Evolutionary conservation across 768 basidiomycete genomes (phyloP), one percentile per base, ranked within the genome.

Genomic region (Tricholoma sp.): DNA sequence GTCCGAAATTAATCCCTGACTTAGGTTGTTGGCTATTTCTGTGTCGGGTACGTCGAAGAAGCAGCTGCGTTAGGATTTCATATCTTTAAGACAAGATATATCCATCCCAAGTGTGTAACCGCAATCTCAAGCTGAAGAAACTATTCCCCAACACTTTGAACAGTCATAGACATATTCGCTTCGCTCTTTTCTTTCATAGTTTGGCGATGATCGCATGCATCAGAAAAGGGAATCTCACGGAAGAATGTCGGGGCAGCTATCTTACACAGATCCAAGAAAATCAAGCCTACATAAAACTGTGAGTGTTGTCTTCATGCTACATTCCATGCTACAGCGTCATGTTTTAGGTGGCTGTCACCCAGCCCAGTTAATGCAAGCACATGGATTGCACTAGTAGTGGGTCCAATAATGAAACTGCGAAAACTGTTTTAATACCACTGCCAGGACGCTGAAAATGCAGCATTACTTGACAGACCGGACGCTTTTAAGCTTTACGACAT

Each of bases 381-480:
- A 16, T 89, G 87, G 88, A 74, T 86, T 32, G 80, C 84, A 2
- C 76, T 90, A 11, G 79, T 90, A 43, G 86, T 86, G 69, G 59
- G 80, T 72, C 29, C 47, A 50, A 18, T 37, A 19, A 24, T 50
- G 29, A 46, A 19, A 31, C 14, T 12, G 27, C 32, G 10, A 24
- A 43, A 21, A 14, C 35, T 11, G 6, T 12, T 12, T 39, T 58
- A 24, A 41, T 37, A 11, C 16, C 19, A 14, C 4, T n/a, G 21
- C 29, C n/a, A 88, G 85, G 86, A 90, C 62, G 88, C 87, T 6
- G 88, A 89, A 66, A 69, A 88, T 41, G 83, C 86, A 5, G 82
- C 85, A 0, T 68, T 89, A 37, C 61, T 74, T 14, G 78, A 82
- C 45, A 76, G 76, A 56, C 73, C 79, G 2, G 80, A 84, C 55